phyloP scores from a whole-genome alignment of 139 green algal species.

The Penium margaritaceum region DNA sequence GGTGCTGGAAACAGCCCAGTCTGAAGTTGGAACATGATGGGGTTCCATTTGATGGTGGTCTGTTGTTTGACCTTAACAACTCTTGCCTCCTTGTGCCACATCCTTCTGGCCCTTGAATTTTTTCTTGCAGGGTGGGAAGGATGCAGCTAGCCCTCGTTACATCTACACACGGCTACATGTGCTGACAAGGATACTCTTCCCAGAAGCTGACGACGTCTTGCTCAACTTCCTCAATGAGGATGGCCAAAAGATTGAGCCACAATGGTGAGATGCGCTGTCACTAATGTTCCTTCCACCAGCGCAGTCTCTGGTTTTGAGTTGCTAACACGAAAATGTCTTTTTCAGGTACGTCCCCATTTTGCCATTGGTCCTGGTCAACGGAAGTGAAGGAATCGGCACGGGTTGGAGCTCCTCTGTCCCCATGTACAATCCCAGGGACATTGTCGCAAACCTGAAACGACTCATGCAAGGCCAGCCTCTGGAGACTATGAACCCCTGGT shows the following conservation, averaged over 20 bases:
- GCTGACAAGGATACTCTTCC: constrained; percentile 80
- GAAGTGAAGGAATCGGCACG: constrained; percentile 96
- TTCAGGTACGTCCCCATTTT: constrained; percentile 51
- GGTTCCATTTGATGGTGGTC: too few relatives aligned
- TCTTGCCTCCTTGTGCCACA: too few relatives aligned
- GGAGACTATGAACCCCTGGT: constrained; percentile 84
- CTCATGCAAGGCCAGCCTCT: constrained; percentile 71
- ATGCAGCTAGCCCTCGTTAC: constrained; percentile 85
- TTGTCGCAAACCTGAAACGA: constrained; percentile 78
- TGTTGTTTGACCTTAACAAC: too few relatives aligned
- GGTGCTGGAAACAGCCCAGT: too few relatives aligned
- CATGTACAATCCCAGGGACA: constrained; percentile 91
- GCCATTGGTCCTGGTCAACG: constrained; percentile 83
- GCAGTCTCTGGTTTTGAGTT: too few relatives aligned
- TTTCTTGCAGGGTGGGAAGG: constrained; percentile 79
- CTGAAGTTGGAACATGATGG: too few relatives aligned
- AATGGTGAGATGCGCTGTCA: constrained; percentile 67
- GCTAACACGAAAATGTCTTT: too few relatives aligned
- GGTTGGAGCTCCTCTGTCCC: constrained; percentile 94
- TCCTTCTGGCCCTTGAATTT: too few relatives aligned
- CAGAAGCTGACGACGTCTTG: constrained; percentile 81
- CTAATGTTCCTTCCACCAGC: too few relatives aligned
- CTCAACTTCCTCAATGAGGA: constrained; percentile 91
- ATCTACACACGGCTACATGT: constrained; percentile 87
- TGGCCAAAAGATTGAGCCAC: constrained; percentile 89